Conservation (phyloP, 169 alveolate genomes). For the Fabrea salina region DNA sequence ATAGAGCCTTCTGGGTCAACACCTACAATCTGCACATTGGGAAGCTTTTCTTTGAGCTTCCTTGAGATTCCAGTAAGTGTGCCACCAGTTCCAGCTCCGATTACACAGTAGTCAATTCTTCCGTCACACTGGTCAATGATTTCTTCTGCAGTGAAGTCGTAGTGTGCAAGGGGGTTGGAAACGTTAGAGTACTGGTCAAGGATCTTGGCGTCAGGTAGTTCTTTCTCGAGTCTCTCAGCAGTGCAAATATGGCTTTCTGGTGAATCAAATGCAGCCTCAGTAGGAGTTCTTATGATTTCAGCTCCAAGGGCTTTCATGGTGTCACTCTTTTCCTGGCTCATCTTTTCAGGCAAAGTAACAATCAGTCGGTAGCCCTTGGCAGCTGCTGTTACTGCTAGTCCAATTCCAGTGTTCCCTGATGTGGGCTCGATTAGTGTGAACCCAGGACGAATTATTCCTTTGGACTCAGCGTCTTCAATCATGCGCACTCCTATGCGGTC, state of each 20-base stretch:
- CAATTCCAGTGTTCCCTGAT: conserved; percentile 94
- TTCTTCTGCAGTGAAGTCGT: conserved; percentile 92
- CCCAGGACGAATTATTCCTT: conserved; percentile 80
- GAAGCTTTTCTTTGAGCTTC: conserved; percentile 81
- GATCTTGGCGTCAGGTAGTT: conserved; percentile 71
- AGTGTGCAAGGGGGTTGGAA: conserved; percentile 93
- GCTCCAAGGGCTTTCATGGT: conserved; percentile 89
- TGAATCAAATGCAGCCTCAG: conserved; percentile 88
- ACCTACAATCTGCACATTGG: conserved; percentile 78
- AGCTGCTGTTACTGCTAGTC: conserved; percentile 88
- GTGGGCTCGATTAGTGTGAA: conserved; percentile 91
- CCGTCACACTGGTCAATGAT: conserved; percentile 83
- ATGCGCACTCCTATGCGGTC: conserved; percentile 89
- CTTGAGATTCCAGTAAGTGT: conserved; percentile 89
- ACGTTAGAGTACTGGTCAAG: conserved; percentile 88
- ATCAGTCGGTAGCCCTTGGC: conserved; percentile 85
- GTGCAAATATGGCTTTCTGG: conserved; percentile 81
- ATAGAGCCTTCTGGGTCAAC: conserved; percentile 92
- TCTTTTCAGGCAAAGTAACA: conserved; percentile 87
- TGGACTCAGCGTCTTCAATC: conserved; percentile 87
- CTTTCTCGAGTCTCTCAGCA: conserved; percentile 71
- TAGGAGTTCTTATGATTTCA: conserved; percentile 86
- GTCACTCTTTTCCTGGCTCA: conserved; percentile 89
- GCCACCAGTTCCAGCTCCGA: conserved; percentile 94
- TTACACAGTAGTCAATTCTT: conserved; percentile 82